phyloP scores from a whole-genome alignment of 345 rosid genomes.

The Brassica carinata region DNA sequence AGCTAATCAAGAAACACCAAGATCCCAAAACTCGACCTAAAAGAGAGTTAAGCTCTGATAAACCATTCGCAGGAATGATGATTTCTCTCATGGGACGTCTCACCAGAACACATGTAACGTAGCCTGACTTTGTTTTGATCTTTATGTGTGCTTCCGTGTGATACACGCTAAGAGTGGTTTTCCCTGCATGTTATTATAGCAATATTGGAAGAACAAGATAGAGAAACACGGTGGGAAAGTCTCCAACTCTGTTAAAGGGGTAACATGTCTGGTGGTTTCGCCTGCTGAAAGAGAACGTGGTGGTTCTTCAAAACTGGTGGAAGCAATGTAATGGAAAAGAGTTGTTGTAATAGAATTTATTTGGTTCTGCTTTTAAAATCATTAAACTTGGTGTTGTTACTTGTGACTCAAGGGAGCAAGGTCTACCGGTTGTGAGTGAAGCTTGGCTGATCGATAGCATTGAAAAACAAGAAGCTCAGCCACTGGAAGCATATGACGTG shows the following conservation, averaged over 20 bases:
- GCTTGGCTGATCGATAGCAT: constrained; percentile 73
- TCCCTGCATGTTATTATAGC: constrained; percentile 43
- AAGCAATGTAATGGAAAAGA: constrained; percentile 61
- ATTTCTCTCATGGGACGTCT: constrained; percentile 72
- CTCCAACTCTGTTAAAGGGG: constrained; percentile 55
- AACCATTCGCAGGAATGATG: constrained; percentile 67
- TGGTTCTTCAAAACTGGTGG: constrained; percentile 62
- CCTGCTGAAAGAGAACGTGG: constrained; percentile 68
- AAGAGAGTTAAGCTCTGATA: constrained; percentile 45
- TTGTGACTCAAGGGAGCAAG: constrained; percentile 51
- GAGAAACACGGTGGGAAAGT: constrained; percentile 69
- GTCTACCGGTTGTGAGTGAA: constrained; percentile 61
- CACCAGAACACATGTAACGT: constrained; percentile 62
- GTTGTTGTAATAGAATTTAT: not conserved
- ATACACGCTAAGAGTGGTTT: not conserved
- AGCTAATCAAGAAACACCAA: constrained; percentile 67
- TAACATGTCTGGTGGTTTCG: constrained; percentile 63
- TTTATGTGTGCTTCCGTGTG: not conserved
- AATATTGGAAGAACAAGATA: constrained; percentile 60
- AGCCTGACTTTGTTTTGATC: not conserved
- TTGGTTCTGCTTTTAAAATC: not conserved
- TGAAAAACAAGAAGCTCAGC: constrained; percentile 68
- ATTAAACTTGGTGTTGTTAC: not conserved
- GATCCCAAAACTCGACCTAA: constrained; percentile 58
- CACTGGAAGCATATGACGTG: constrained; percentile 64